Evolutionary conservation across 2,329 filamentous ascomycete genomes (phyloP).

Genomic region (Ophiostoma sp.): DNA sequence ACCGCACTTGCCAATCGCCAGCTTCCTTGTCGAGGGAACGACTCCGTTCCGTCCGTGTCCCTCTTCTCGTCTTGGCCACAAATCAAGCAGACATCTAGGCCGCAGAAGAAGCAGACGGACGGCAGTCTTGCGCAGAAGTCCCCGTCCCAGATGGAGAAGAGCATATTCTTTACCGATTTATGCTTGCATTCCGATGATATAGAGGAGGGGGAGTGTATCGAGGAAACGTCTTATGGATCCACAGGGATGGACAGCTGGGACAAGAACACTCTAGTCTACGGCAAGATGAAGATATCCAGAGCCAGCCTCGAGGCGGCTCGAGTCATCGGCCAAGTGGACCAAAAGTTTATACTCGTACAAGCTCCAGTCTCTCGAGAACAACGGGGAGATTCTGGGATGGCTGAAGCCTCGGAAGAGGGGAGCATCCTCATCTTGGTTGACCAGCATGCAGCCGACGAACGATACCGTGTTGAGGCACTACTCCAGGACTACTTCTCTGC

Average conservation of each 20-base stretch:
- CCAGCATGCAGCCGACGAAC: constrained; percentile 92
- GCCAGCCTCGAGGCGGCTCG: constrained; percentile 52
- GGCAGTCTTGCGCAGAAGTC: not conserved
- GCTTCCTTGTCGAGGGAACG: not conserved
- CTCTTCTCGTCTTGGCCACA: constrained; percentile 21
- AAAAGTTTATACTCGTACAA: constrained; percentile 77
- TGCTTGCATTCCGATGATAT: not conserved
- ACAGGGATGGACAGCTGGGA: constrained; percentile 13
- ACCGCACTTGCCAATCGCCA: not conserved
- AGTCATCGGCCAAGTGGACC: constrained; percentile 77
- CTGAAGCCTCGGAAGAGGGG: not conserved
- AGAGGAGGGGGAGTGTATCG: not conserved
- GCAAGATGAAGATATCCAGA: constrained; percentile 51
- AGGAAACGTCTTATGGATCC: not conserved
- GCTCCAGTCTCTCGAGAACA: constrained; percentile 35
- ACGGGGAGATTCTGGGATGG: not conserved
- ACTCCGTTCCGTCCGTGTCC: not conserved
- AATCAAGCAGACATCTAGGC: constrained; percentile 11
- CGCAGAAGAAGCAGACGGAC: not conserved
- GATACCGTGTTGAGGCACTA: constrained; percentile 70
- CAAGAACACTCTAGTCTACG: not conserved
- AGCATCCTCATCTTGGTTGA: constrained; percentile 66
- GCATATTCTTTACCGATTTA: constrained; percentile 1
- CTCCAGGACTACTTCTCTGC: constrained; percentile 48
- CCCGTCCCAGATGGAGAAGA: not conserved